Base-by-base conservation (phyloP, 345 rosid genomes). In the Cochlearia excelsa region DNA sequence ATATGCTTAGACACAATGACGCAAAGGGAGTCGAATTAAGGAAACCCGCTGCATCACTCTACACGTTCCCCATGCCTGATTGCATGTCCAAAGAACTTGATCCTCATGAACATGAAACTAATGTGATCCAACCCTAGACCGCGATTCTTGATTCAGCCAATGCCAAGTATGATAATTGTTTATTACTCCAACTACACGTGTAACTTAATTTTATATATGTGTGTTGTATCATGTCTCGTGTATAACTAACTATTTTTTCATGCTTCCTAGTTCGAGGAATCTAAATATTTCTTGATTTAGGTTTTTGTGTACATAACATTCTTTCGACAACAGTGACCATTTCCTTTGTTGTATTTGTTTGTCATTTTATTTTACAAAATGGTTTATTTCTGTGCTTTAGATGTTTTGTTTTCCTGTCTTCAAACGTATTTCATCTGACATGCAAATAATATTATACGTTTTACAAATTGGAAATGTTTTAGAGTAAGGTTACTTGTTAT, bases 21-120 rank as follows among this genome's bases (percentile, higher is more conserved):
- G 63, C 54, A 4, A 93, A 93, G 76, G 99, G 95, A 53, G 48
- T 72, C 10, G 95, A 93, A 57, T 16, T 79, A 63, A 77, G 78
- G 68, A 86, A 93, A 71, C 57, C 89, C 3, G 75, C 89, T 49
- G 81, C 74, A 2, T 89, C 97, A 1, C 82, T 87, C 26, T 89
- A 86, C 81, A 85, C 91, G 26, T 89, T 82, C 69, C 99, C 99
- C 0, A 82, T 85, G 91, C 99, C 99, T 1, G 97, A 93, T 65
- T 93, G 95, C 69, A 83, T 89, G 95, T 93, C 91, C 70, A 88
- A 83, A 75, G 81, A 70, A 52, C 59, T 78, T 7, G 78, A 76
- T 56, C 46, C 23, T 16, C 23, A 51, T 0, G 63, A 55, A 48
- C 51, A 63, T 33, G 63, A 40, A 6, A 26, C 23, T 16, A 16